Percentiles rank a stretch among this genome's conserved stretches.
Conservation (phyloP, 345 rosid genomes). For the Arabis alpina region DNA sequence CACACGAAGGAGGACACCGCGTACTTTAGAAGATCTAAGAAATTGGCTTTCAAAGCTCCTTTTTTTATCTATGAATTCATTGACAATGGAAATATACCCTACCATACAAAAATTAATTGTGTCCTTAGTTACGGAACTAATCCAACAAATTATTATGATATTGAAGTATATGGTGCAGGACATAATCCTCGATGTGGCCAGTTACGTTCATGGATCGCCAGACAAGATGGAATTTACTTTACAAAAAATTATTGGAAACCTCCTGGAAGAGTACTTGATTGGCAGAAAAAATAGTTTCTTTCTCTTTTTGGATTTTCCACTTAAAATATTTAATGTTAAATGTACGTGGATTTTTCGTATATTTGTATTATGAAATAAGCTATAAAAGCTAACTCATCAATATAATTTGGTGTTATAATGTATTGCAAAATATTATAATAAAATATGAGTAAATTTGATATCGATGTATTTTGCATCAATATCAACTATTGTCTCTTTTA, state of each 20-base stretch:
- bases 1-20: too few relatives aligned
- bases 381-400: background rate
- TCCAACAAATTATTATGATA: background rate
- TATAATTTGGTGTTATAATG: background rate
- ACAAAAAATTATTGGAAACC: background rate
- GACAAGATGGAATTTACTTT: background rate
- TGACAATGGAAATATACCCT: background rate
- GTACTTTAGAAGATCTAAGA: too few relatives aligned
- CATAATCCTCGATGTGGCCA: background rate
- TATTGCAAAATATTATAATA: background rate
- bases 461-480: background rate
- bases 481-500: too few relatives aligned
- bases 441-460: background rate
- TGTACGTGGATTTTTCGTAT: background rate
- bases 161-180: conserved; percentile 4
- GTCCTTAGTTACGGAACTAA: background rate
- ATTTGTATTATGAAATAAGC: background rate
- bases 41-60: background rate
- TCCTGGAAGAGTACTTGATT: background rate
- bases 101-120: background rate
- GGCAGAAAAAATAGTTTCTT: background rate
- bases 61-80: background rate
- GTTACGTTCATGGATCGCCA: conserved; percentile 6
- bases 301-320: too few relatives aligned
- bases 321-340: background rate